phyloP scores from a whole-genome alignment of 371 early-diverging fungal species.

The Syncephalastrum contaminatum region DNA sequence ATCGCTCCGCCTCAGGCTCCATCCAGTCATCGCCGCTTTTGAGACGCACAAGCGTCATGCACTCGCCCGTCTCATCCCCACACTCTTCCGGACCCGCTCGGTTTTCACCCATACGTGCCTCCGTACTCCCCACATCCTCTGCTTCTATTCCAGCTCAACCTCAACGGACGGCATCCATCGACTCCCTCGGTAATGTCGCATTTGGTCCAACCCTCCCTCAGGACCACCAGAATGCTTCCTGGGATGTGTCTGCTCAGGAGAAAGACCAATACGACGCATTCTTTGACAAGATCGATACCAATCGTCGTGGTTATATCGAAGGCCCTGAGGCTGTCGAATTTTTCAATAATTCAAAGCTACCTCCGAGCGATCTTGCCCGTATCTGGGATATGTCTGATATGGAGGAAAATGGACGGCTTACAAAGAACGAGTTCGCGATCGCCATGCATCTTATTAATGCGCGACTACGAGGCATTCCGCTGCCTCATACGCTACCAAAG shows the following conservation, averaged over 20 bases:
- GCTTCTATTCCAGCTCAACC: too few relatives aligned
- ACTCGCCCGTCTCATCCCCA: slow-evolving; percentile 17
- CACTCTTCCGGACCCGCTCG: slow-evolving; percentile 15
- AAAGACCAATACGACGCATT: slow-evolving; percentile 65
- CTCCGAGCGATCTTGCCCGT: slow-evolving; percentile 69
- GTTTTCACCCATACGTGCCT: slow-evolving; percentile 6
- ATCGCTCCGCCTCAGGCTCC: slow-evolving; percentile 51
- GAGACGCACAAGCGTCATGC: slow-evolving; percentile 10
- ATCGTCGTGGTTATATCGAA: slow-evolving; percentile 24
- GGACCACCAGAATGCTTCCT: slow-evolving; percentile 32
- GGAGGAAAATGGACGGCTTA: slow-evolving; percentile 74
- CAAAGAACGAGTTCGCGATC: slow-evolving; percentile 86
- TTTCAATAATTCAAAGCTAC: slow-evolving; percentile 81
- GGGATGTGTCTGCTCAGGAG: slow-evolving; percentile 75
- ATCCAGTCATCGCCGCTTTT: slow-evolving; percentile 14
- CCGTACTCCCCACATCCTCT: background rate
- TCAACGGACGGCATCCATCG: slow-evolving; percentile 35
- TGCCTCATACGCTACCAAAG: slow-evolving; percentile 71
- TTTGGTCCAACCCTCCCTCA: slow-evolving; percentile 21
- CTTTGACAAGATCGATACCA: slow-evolving; percentile 71
- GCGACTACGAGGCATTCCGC: slow-evolving; percentile 68
- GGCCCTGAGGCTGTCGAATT: slow-evolving; percentile 79
- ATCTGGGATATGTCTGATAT: slow-evolving; percentile 86
- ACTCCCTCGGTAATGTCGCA: slow-evolving; percentile 40
- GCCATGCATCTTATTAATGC: slow-evolving; percentile 92